A percentile compares a stretch with the other conserved stretches of the same genome.
Evolutionary conservation across 2,329 filamentous ascomycete species (phyloP).

Genomic region (Cercospora zeina): DNA sequence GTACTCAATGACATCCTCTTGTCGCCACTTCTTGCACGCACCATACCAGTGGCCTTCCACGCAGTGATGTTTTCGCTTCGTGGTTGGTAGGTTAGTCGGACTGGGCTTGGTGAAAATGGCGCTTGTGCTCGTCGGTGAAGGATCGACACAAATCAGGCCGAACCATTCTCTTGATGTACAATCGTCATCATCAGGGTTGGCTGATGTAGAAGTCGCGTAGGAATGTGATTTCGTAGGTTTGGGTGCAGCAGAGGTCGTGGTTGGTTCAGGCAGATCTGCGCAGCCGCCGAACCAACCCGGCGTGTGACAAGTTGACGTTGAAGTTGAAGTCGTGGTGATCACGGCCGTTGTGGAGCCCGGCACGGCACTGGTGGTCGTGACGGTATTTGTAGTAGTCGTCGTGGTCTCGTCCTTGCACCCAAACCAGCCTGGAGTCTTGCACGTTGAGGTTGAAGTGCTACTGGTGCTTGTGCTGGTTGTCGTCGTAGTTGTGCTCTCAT

Average conservation of each 20-base stretch:
- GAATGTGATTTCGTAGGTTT: constrained; percentile 23
- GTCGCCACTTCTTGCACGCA: constrained; percentile 30
- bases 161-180: constrained; percentile 35
- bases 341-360: constrained; percentile 30
- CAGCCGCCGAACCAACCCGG: constrained; percentile 84
- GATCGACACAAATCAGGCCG: constrained; percentile 37
- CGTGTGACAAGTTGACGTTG: constrained; percentile 80
- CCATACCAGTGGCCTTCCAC: constrained; percentile 35
- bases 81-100: constrained; percentile 24
- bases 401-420: constrained; percentile 61
- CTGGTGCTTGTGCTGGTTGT: constrained; percentile 43
- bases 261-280: constrained; percentile 57
- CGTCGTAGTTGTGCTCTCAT: constrained; percentile 53
- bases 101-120: constrained; percentile 20
- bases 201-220: constrained; percentile 16
- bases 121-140: constrained; percentile 26
- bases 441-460: constrained; percentile 53
- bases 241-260: constrained; percentile 31
- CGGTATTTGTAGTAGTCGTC: constrained; percentile 39
- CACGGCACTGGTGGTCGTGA: constrained; percentile 31
- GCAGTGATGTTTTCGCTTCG: constrained; percentile 27
- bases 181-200: constrained; percentile 15
- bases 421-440: constrained; percentile 65
- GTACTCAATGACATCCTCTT: constrained; percentile 20
- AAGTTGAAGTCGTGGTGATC: constrained; percentile 55